Evolutionary conservation across 257 asterid species (phyloP), one percentile per base, ranked within the genome.

Genomic region (Plantago major): DNA sequence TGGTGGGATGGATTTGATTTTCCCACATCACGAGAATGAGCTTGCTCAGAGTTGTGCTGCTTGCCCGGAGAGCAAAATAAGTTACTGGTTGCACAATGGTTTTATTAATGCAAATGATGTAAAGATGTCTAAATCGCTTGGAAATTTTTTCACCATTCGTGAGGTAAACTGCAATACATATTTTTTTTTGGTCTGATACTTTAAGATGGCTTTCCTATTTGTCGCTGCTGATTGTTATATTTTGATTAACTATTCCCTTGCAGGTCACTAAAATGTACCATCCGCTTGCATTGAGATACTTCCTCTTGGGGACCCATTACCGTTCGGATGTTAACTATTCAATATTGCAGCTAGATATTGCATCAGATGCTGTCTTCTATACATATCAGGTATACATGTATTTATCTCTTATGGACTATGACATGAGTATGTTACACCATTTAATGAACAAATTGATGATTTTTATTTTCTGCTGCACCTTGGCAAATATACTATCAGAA

Each of bases 11-110:
- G 98, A 91, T 79, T 76, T 86, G 82, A 82, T 74, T 60, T 88
- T 88, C 67, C 98, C 96, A 44, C 98, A 84, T 69, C 98, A 88
- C 53, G 96, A 91, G 66, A 88, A 91, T 66, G 96, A 88, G 82
- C 70, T 91, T 47, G 96, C 98, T 22, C 98, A 86, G 72, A 88
- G 94, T 53, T 85, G 96, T 66, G 90, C 96, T 44, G 94, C 96
- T 71, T 88, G 88, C 84, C 65, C 85, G 3, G 90, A 84, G 73
- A 91, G 96, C 80, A 79, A 79, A 58, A 69, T 91, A 50, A 79
- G 58, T 65, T 88, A 84, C 58, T 91, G 95, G 98, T 60, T 91
- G 53, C 98, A 91, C 60, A 84, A 88, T 68, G 98, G 96, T 15
- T 84, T 84, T 77, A 94, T 88, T 17, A 82, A 84, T 10, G 78